Base-by-base conservation (phyloP, 768 basidiomycete species). In the Tephrocybe sp. region DNA sequence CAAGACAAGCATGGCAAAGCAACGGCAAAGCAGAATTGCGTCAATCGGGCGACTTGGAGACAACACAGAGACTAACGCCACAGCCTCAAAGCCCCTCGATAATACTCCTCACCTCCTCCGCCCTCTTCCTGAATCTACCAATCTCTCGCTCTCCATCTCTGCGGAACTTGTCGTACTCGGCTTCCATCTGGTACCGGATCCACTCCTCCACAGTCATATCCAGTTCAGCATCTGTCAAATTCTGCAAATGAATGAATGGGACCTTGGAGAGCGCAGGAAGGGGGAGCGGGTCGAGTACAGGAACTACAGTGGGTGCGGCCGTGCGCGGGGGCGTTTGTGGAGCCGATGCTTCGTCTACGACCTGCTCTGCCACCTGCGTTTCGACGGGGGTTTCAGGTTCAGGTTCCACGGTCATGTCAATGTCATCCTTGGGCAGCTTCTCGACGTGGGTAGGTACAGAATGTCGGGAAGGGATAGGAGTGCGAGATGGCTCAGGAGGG, bases 181-280 rank as follows among this genome's bases (percentile, higher is more conserved):
- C 66, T 55, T 75, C 76, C 64, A 90, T 87, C 68, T 92, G 89
- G 57, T 82, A 79, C 48, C 85, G 75, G 51, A 92, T 83, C 81
- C 89, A 89, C 60, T 93, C 82, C 60, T 93, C 91, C 42, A 94
- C 76, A 0, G 89, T 87, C 87, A 93, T 85, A 16, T 74, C 68
- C 52, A 84, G 72, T 63, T 93, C 87, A 16, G 79, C 80, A 39
- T 86, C 85, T 5, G 75, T 81, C 35, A 89, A 70, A 19, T 63
- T 63, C 17, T 68, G 65, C 23, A 76, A 43, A 6, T 72, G 68
- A n/a, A 66, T 65, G 50, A 77, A 77, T 1, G 77, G 77, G 4
- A 75, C 67, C 52, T 70, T 72, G 0, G 77, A 74, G 30, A 80
- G 65, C 10, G 74, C 64, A 5, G 77, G 76, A 4, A 74, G 58